A percentile compares a stretch with the other conserved stretches of the same genome.
Evolutionary conservation across 1,284 basidiomycete species (phyloP).

Genomic region (Papiliotrema fonsecae): DNA sequence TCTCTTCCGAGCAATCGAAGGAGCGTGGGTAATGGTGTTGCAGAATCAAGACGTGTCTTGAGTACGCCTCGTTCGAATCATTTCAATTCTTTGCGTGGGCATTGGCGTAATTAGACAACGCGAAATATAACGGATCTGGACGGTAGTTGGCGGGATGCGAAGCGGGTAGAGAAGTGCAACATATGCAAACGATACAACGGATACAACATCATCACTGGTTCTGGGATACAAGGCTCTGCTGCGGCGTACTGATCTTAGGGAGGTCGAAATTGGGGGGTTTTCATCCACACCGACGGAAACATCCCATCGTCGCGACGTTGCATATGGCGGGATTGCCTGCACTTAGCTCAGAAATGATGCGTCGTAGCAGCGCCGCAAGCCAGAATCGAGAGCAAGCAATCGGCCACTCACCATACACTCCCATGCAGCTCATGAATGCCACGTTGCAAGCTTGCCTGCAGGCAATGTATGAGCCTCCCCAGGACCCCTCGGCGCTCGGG

Average conservation of each 20-base stretch:
- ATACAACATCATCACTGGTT: too few relatives aligned
- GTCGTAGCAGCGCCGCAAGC: not conserved
- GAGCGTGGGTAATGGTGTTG: constrained; percentile 6
- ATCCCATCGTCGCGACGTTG: not conserved
- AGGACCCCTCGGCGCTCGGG: not conserved
- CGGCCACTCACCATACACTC: constrained; percentile 7
- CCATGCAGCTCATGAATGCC: constrained; percentile 8
- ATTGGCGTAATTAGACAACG: constrained; percentile 9
- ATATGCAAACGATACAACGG: too few relatives aligned
- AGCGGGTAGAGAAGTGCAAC: not conserved
- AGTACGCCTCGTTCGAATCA: constrained; percentile 6
- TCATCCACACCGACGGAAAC: constrained; percentile 4
- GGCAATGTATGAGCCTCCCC: not conserved
- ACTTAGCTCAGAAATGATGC: not conserved
- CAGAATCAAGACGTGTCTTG: constrained; percentile 8
- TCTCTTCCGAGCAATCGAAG: not conserved
- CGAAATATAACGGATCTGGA: not conserved
- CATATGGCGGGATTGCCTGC: constrained; percentile 6
- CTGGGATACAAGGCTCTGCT: too few relatives aligned
- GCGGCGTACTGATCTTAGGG: too few relatives aligned
- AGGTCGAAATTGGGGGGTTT: too few relatives aligned
- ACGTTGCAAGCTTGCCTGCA: constrained; percentile 1
- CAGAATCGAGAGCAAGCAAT: not conserved
- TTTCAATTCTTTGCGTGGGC: not conserved
- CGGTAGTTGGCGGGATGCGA: not conserved